Percentiles rank a stretch among this genome's conserved stretches.
These are phyloP conservation scores for Ceratocystis cubensis DNA, from an alignment of 2,329 filamentous ascomycete species.

Conservation along the genomic window DNA sequence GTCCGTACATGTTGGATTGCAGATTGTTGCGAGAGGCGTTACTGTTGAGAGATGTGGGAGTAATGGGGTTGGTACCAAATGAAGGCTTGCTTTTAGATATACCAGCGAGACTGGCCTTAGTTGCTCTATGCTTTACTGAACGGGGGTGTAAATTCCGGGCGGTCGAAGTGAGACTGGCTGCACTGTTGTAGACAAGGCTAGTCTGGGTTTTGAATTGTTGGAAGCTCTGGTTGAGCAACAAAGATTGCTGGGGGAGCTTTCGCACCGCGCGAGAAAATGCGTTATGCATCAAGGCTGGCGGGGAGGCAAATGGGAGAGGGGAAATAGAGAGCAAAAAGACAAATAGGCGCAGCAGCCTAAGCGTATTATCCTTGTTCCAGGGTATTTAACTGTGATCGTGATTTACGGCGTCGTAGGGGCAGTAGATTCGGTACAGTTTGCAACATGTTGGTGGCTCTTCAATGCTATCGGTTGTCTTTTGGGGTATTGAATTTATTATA, in stretches of 20 bases:
- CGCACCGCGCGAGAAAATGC: slow-evolving; percentile 17
- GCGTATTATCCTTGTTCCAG: not conserved
- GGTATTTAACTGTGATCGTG: not conserved
- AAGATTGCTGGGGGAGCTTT: slow-evolving; percentile 17
- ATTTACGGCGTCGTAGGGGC: not conserved
- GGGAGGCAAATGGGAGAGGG: not conserved
- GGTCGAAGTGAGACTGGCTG: not conserved
- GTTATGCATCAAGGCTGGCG: slow-evolving; percentile 17
- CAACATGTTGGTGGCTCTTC: not conserved
- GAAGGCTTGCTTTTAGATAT: slow-evolving; percentile 19
- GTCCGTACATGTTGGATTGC: slow-evolving; percentile 62
- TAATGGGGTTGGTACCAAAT: slow-evolving; percentile 20
- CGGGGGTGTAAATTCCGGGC: not conserved
- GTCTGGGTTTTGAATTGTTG: slow-evolving; percentile 2
- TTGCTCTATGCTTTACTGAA: slow-evolving; percentile 21
- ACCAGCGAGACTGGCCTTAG: slow-evolving; percentile 18
- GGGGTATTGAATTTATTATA: not conserved
- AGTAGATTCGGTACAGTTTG: not conserved
- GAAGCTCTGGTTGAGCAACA: slow-evolving; percentile 2
- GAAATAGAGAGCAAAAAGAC: not conserved
- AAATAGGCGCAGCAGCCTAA: not conserved
- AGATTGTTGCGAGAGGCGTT: slow-evolving; percentile 36
- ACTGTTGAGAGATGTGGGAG: slow-evolving; percentile 26
- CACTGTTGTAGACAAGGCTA: slow-evolving; percentile 10
- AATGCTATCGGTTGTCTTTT: not conserved